phyloP scores from a whole-genome alignment of 1,139 yeast genomes.

The Kodamaea fungicola region DNA sequence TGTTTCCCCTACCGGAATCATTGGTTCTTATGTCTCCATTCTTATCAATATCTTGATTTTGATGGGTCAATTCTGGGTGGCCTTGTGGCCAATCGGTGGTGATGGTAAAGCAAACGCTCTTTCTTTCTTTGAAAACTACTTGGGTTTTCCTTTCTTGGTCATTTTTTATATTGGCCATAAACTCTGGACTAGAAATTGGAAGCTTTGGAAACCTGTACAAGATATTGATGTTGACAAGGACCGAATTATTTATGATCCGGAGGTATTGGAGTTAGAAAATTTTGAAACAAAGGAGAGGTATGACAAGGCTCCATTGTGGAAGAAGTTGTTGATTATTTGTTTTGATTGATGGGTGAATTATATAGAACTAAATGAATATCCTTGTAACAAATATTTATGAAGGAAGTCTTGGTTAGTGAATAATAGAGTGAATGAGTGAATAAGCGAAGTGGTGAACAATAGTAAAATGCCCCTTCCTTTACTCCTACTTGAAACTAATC shows the following conservation, averaged over 20 bases:
- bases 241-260: conserved; percentile 23
- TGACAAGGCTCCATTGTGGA: conserved; percentile 21
- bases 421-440: background rate
- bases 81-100: conserved; percentile 23
- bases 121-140: conserved; percentile 23
- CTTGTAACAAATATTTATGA: background rate
- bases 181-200: conserved; percentile 21
- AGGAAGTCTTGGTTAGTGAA: background rate
- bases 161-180: conserved; percentile 23
- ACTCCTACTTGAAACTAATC: no score
- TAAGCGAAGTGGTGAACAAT: background rate
- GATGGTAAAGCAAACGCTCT: conserved; percentile 17
- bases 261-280: conserved; percentile 22
- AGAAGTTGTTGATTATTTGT: conserved; percentile 14
- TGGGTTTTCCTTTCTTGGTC: conserved; percentile 20
- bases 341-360: conserved; percentile 11
- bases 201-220: conserved; percentile 14
- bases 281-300: conserved; percentile 19
- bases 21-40: conserved; percentile 21
- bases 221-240: conserved; percentile 21
- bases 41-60: conserved; percentile 19
- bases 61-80: conserved; percentile 24
- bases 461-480: no score
- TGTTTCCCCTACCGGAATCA: conserved; percentile 21
- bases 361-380: background rate